Base-by-base conservation (phyloP, 495 filamentous ascomycete species). In the Hypoxylon intermedium region DNA sequence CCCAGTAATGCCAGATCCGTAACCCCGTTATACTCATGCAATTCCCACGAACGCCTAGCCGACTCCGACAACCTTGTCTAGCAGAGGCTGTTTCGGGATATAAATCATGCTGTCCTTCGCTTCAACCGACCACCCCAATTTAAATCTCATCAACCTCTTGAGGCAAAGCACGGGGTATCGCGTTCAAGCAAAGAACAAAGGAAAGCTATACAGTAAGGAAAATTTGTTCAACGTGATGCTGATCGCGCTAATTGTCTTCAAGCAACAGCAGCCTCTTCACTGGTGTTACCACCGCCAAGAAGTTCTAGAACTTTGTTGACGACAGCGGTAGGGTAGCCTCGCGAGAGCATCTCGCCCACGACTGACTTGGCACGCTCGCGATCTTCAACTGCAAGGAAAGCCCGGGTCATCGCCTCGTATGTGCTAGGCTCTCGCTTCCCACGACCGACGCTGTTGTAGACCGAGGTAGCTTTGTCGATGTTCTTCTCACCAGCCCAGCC, bases 321-420 rank as follows among this genome's bases (percentile, higher is more conserved):
- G 5, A 98, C 94, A 5, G 94, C 93, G 47, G 84, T 82, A 21
- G 94, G 94, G 70, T 98, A 98, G 13, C 94, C 93, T 36, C 93
- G 80, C 30, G 84, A 85, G 33, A 95, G 80, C 87, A 96, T 97
- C 81, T 98, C 94, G 51, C 88, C 81, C 33, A 97, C 95, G 23
- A 95, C 87, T 21, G 46, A 71, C 70, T 89, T 84, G 33, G 94
- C 94, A 24, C 77, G 78, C 26, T 85, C 81, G 21, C 88, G 85
- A 60, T 96, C 88, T 62, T 95, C 88, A 0, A 88, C 89, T 2
- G 89, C 83, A 43, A 98, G 81, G 78, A 88, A 97, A 0, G 95
- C 95, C 18, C 95, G 84, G 15, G 92, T 96, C 95, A 98, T 98
- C 30, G 93, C 93, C 76, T 98, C 94, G 70, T 98, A 98, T n/a